Conservation (phyloP, 208 protist genomes). For the Leishmania mexicana region DNA sequence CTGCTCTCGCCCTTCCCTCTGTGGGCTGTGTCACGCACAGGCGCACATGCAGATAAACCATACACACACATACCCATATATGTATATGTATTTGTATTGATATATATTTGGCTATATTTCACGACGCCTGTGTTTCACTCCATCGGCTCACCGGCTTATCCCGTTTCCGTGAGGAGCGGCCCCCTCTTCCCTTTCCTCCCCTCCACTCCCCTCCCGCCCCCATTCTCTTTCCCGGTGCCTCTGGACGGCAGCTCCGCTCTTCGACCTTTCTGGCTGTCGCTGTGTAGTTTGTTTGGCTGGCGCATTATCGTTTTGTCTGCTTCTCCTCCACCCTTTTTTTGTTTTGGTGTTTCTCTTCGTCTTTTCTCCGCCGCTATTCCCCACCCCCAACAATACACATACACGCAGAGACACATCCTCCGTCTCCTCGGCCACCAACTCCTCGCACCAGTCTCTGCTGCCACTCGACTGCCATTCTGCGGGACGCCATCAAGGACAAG, state of each 20-base stretch:
- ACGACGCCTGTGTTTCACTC: not conserved
- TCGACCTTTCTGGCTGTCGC: not conserved
- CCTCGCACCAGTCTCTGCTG: not conserved
- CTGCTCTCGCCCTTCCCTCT: not conserved
- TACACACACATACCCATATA: not conserved
- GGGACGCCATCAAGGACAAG: not conserved
- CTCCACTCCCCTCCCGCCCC: too few relatives aligned
- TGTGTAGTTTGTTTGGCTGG: too few relatives aligned
- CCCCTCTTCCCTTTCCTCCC: too few relatives aligned
- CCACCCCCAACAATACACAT: not conserved
- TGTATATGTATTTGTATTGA: too few relatives aligned
- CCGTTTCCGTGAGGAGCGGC: too few relatives aligned
- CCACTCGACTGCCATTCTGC: not conserved
- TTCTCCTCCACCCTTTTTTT: not conserved
- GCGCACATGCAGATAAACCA: not conserved
- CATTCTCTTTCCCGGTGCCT: not conserved
- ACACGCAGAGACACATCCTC: not conserved
- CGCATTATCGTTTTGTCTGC: not conserved
- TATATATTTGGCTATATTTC: too few relatives aligned
- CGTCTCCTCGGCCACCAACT: not conserved
- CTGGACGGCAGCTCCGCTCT: not conserved
- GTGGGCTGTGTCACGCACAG: not conserved
- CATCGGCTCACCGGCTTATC: too few relatives aligned
- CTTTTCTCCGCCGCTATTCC: slow-evolving; percentile 1
- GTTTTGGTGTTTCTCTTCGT: not conserved